These are phyloP conservation scores for Phytophthora europaea DNA, from an alignment of 352 stramenopile species.

Conservation along the genomic window DNA sequence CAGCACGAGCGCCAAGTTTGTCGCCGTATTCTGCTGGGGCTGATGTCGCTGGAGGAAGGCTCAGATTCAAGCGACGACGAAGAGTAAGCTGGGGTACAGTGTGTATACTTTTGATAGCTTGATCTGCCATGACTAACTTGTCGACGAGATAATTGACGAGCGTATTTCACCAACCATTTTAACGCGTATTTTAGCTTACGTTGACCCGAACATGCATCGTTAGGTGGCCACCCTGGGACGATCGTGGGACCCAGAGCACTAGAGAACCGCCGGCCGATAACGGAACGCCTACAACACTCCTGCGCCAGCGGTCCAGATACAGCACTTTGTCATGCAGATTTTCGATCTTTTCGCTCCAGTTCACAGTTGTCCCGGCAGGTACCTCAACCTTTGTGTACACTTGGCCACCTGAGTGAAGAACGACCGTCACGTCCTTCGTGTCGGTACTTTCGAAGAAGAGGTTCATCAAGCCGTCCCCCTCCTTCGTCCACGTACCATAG, in stretches of 20 bases:
- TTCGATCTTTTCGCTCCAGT: constrained; percentile 23
- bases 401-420: constrained; percentile 46
- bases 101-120: neutral
- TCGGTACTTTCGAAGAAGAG: constrained; percentile 43
- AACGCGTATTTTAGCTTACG: constrained; percentile 41
- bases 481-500: constrained; percentile 41
- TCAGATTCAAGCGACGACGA: constrained; percentile 56
- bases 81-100: constrained; percentile 14
- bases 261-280: constrained; percentile 35
- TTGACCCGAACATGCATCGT: constrained; percentile 56
- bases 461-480: constrained; percentile 39
- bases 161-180: constrained; percentile 1
- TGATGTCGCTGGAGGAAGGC: constrained; percentile 71
- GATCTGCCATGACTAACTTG: neutral
- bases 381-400: constrained; percentile 23
- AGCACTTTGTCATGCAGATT: constrained; percentile 49
- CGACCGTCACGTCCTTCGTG: constrained; percentile 32
- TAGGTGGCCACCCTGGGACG: constrained; percentile 43
- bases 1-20: constrained; percentile 66
- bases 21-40: constrained; percentile 67
- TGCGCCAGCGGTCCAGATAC: constrained; percentile 67
- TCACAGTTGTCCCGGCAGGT: constrained; percentile 19
- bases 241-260: constrained; percentile 53
- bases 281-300: constrained; percentile 42
- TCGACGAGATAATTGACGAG: neutral